These are phyloP conservation scores for Mortierella sp. DNA, from an alignment of 371 early-diverging fungal genomes.

Conservation along the genomic window DNA sequence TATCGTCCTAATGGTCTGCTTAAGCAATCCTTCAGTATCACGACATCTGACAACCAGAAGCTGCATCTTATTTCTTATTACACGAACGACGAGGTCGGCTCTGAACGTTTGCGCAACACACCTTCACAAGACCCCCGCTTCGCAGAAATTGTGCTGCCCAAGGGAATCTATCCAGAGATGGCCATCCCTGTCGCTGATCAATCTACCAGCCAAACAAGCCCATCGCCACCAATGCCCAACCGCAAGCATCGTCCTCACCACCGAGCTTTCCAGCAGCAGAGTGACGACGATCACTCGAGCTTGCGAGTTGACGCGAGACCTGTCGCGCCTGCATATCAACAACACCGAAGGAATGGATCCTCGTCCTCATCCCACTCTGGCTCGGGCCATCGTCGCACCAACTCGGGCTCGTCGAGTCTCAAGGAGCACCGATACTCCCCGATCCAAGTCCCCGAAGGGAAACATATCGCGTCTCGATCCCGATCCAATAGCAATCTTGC, in stretches of 20 bases:
- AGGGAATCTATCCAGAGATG: constrained; percentile 67
- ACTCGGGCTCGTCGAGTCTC: constrained; percentile 41
- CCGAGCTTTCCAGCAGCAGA: constrained; percentile 18
- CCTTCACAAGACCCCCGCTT: constrained; percentile 63
- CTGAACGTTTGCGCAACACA: constrained; percentile 57
- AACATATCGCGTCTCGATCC: constrained; percentile 40
- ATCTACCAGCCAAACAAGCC: constrained; percentile 31
- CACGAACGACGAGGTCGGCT: constrained; percentile 74
- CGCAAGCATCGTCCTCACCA: constrained; percentile 49
- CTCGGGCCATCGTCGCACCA: constrained; percentile 38
- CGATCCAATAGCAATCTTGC: constrained; percentile 49
- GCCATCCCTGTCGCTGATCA: constrained; percentile 12
- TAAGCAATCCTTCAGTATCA: constrained; percentile 89
- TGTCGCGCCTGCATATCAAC: constrained; percentile 25
- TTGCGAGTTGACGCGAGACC: constrained; percentile 23
- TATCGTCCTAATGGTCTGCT: constrained; percentile 72
- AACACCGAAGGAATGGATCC: constrained; percentile 39
- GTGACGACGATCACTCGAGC: constrained; percentile 27
- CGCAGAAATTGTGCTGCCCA: constrained; percentile 60
- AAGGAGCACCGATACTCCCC: constrained; percentile 54
- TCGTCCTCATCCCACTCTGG: constrained; percentile 30
- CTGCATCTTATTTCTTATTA: constrained; percentile 91
- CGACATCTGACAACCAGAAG: constrained; percentile 80
- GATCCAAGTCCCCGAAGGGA: constrained; percentile 36
- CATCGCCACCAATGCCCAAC: constrained; percentile 56